A percentile compares a stretch with the other conserved stretches of the same genome.
Conservation (phyloP, 2,329 filamentous ascomycete species). For the Hypocreales sp. region DNA sequence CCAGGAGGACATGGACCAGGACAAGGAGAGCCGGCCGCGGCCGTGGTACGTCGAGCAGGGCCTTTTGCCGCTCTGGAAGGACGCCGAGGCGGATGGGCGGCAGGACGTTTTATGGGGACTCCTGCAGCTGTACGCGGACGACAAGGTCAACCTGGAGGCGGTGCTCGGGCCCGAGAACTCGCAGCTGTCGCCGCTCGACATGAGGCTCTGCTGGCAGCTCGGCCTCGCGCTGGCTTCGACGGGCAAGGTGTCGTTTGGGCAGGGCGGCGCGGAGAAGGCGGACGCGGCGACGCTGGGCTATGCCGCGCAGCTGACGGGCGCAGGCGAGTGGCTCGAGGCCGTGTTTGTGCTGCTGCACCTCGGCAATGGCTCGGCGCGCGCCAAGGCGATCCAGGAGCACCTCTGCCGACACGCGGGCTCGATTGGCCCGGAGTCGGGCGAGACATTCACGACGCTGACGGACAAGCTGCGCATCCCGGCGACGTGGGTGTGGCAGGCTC, state of each 20-base stretch:
- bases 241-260: constrained; percentile 34
- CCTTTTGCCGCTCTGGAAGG: constrained; percentile 42
- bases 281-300: constrained; percentile 54
- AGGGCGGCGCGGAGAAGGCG: constrained; percentile 40
- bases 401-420: constrained; percentile 55
- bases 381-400: constrained; percentile 54
- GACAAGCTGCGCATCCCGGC: constrained; percentile 55
- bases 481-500: constrained; percentile 74
- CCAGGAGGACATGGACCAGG: constrained; percentile 54
- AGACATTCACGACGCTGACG: constrained; percentile 42
- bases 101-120: constrained; percentile 81
- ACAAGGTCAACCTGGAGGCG: constrained; percentile 43
- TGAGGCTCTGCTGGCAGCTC: constrained; percentile 73
- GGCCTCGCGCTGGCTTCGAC: constrained; percentile 46
- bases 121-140: constrained; percentile 62
- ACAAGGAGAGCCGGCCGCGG: constrained; percentile 56
- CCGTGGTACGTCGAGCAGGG: constrained; percentile 54
- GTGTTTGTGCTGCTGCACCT: constrained; percentile 68
- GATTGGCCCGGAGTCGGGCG: constrained; percentile 43
- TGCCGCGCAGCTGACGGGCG: constrained; percentile 44
- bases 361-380: constrained; percentile 44
- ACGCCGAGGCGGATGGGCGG: constrained; percentile 38
- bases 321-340: constrained; percentile 53
- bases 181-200: constrained; percentile 58
- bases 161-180: constrained; percentile 64